Conservation (phyloP, 129 eudicot species). For the Pulicaria dysenterica region DNA sequence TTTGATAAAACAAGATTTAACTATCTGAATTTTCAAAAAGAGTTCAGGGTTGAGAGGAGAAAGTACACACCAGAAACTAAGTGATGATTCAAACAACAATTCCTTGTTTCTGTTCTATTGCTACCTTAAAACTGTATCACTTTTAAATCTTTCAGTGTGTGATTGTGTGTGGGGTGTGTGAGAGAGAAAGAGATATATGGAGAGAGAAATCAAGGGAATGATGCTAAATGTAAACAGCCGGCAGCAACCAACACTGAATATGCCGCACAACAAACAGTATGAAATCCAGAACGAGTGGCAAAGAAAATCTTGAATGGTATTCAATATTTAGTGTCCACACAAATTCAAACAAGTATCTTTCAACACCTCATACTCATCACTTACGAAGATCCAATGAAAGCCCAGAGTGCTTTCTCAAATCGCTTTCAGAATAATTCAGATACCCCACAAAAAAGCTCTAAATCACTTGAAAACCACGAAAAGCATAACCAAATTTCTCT, state of each 20-base stretch:
- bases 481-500: conserved; percentile 8
- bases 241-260: conserved; percentile 37
- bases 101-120: conserved; percentile 4
- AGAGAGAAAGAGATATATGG: conserved; percentile 6
- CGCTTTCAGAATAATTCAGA: conserved; percentile 20
- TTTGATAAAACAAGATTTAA: not conserved
- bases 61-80: conserved; percentile 12
- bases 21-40: not conserved
- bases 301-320: conserved; percentile 18
- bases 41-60: not conserved
- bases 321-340: conserved; percentile 31
- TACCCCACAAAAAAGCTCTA: conserved; percentile 32
- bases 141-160: conserved; percentile 2
- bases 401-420: conserved; percentile 15
- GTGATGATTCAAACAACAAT: not conserved
- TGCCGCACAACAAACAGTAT: conserved; percentile 3
- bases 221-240: conserved; percentile 27
- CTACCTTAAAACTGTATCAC: conserved; percentile 7
- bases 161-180: conserved; percentile 22
- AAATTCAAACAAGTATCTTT: conserved; percentile 23
- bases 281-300: conserved; percentile 18
- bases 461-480: conserved; percentile 29
- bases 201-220: conserved; percentile 13
- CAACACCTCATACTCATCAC: conserved; percentile 18
- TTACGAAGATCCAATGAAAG: conserved; percentile 16